Evolutionary conservation across 2,329 filamentous ascomycete species (phyloP), one percentile per base, ranked within the genome.

Genomic region (Huntiella moniliformis): DNA sequence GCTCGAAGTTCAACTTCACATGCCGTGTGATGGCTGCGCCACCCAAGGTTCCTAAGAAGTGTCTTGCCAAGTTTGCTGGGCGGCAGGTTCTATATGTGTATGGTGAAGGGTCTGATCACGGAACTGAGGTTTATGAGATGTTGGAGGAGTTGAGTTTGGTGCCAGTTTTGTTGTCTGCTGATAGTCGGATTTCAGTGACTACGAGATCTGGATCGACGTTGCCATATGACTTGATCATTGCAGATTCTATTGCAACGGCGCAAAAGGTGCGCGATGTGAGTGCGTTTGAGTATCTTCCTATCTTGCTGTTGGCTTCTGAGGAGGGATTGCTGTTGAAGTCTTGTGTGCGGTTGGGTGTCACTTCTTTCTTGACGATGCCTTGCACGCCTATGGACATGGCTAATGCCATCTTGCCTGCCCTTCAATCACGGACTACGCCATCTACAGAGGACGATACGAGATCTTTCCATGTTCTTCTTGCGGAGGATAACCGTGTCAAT

Each of bases 311-410:
- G 39, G 91, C 86, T 38, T 86, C 88, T 0, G 69, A 85, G 33
- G 86, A 96, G 10, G 83, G 87, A 51, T 85, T 96, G 53, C 92
- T 79, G 60, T 70, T 98, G 54, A 94, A 94, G 65, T 91, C 85
- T 3, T 91, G 88, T 49, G 67, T 96, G 50, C 91, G 96, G 59
- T 72, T 96, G 52, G 88, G 91, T 52, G 94, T 98, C 54, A 92
- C 87, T n/a, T 95, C 87, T 43, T 96, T 95, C 62, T 95, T 96
- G 86, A 96, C 91, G 2, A 94, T 86, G 12, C 91, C 91, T 6
- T 96, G 91, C 63, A 74, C 88, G 56, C 76, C 88, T 4, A 93
- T 95, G 52, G 91, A 98, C 60, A 67, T 98, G 49, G 87, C 86
- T 50, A 96, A 96, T 56, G 88, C 87, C 53, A 87, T 98, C 73